Evolutionary conservation across 208 protist genomes (phyloP), one percentile per base, ranked within the genome.

Genomic region (Leishmania major): DNA sequence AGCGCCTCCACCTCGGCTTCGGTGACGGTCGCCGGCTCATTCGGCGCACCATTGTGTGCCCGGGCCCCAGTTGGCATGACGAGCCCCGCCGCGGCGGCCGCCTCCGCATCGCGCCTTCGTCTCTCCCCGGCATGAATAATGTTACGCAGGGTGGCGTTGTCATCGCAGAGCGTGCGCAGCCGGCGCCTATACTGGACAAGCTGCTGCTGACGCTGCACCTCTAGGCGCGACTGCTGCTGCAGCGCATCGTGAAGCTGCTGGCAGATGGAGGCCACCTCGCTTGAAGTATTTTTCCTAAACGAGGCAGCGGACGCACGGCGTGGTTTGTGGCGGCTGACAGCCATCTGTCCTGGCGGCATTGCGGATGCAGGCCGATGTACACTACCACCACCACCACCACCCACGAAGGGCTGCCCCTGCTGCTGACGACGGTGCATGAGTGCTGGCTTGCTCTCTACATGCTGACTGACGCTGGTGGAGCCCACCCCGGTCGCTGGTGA

Each of bases 101-200:
- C 78, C 25, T 55, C 78, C 17, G 55, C 83, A 43, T 89, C 66
- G 8, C 87, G 89, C 43, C 35, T 40, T 22, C 86, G 89, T 1
- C 59, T 31, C 77, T 91, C 85, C 3, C 83, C 89, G 22, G 80
- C 79, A 2, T 74, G 64, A 70, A 91, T 88, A 73, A 96, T 94
- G 75, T 92, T 88, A 40, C 91, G 88, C 80, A 94, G 83, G 17
- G 85, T 86, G 6, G 87, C 92, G 45, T 94, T 96, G 43, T 91
- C 88, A 75, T 94, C 86, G 70, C 93, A 92, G 75, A 88, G 75
- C 43, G 76, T 72, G 19, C 91, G 90, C 25, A 96, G 87, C 19
- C 59, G 77, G 45, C 87, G 88, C 37, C 92, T 88, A 82, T 90
- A 92, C 75, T 79, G 75, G n/a, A 84, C 49, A 28, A 84, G 31